Base-by-base conservation (phyloP, 2,329 filamentous ascomycete species). In the Cladorrhinum sp. region DNA sequence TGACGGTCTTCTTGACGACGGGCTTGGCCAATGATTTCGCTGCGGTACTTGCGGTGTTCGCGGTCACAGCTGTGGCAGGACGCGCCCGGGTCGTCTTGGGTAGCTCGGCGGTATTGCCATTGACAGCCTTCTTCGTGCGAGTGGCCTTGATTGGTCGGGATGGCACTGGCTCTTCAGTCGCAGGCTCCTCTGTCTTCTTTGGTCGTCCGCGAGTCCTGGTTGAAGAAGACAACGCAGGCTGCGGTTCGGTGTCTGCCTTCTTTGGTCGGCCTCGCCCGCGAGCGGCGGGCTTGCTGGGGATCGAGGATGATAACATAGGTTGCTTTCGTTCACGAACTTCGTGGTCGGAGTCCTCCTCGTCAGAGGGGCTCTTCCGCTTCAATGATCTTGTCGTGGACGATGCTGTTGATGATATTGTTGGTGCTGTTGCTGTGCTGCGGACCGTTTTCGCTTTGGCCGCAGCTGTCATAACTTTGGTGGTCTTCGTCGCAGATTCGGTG, bases 1-100 rank as follows among this genome's bases (percentile, higher is more conserved):
- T 85, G 67, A 88, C 85, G 2, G 77, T 79, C 76, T 87, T 88
- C 75, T 83, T 86, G 32, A 77, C 72, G 4, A 77, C 74, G 18
- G 81, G 72, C 71, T 78, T 82, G 64, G 75, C 58, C 62, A 73
- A 58, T 62, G 74, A 36, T 72, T 58, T 70, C 1, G 68, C 23
- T 1, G 60, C 32, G 6, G 59, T 59, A 20, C 54, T 49, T 24
- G 52, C 52, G 4, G 59, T 59, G 20, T 51, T 41, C 18, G 52
- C 52, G 32, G 75, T 71, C 16, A 70, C 64, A 3, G 70, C 71
- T 5, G 72, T 66, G 27, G 75, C 76, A 49, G 77, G 75, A 16
- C 78, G 77, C 16, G 68, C 66, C 20, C 71, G 62, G 23, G 69
- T 68, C 3, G 77, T 65, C 23, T 79, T 79, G 23, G 41, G 5